Base-by-base conservation (phyloP, 2,329 filamentous ascomycete species). In the Fusarium hainanense region DNA sequence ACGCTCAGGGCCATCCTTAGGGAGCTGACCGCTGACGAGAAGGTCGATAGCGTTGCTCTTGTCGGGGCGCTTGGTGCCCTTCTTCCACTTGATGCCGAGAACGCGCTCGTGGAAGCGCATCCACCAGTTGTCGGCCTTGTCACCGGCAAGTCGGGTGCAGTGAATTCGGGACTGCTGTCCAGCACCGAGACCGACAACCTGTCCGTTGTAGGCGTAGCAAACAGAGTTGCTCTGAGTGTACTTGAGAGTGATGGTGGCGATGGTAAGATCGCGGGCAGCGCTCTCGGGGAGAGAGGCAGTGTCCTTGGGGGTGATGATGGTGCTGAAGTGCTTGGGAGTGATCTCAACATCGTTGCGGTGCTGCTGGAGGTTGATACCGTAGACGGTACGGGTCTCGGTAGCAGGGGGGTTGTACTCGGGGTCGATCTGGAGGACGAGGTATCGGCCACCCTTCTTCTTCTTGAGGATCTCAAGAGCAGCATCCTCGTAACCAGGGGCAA, bases 101-200 rank as follows among this genome's bases (percentile, higher is more conserved):
- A 96, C 93, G 55, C 93, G 91, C 74, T 93, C 91, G 85, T 98
- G 93, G 89, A 98, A 98, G 77, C 96, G 92, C 87, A 99, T 92
- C 96, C 95, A 99, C 95, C 95, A 98, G 87, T 97, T 98, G 82
- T 99, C 96, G 50, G 94, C 93, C 87, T 99, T 99, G 85, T 98
- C 95, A 65, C 96, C 96, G 13, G 96, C 96, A 54, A 99, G 89
- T 72, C 96, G 92, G 43, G 96, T 99, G 89, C 96, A 99, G 87
- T 99, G 96, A 75, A 99, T 99, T 74, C 96, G 92, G 67, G 93
- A 97, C 84, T 99, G 96, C 82, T 99, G 96, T 65, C 96, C 96
- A 58, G 96, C 96, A 71, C 96, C 96, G 58, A 99, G 90, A 71
- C 96, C 96, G 74, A 99, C 88, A 75, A 98, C 88, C 82, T 98